Base-by-base conservation (phyloP, 2,329 filamentous ascomycete species). In the Aspergillus sp. region DNA sequence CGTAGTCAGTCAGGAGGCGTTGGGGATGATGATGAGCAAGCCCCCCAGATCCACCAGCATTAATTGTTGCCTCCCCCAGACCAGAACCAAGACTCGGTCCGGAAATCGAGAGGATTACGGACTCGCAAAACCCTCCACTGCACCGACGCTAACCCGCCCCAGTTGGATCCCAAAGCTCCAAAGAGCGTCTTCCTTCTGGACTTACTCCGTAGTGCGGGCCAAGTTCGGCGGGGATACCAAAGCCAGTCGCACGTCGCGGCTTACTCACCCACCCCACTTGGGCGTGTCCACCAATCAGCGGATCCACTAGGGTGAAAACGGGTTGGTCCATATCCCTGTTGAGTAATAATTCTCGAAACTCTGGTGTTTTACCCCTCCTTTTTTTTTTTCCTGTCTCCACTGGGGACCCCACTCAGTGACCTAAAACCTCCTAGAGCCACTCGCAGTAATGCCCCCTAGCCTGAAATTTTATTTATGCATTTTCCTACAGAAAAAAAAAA, bases 21-120 rank as follows among this genome's bases (percentile, higher is more conserved):
- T 58, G 58, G 58, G 54, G 55, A 58, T 52, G 55, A 61, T 58
- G 54, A 58, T 42, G 32, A 41, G 54, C 40, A 42, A 42, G 16
- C 40, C 58, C 57, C 58, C 61, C 60, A 57, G 56, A 58, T 60
- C 57, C 55, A 61, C 58, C 52, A 20, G 42, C 49, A 47, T 47
- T 49, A 54, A 57, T 52, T 50, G 31, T 60, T 61, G 62, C 57
- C 59, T 66, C 62, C 64, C 63, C 65, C 65, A 64, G 63, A 66
- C 63, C 54, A 55, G 51, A 50, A 54, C 56, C 58, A 48, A 55
- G 40, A 54, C 44, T 48, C 40, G 50, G 51, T 45, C 49, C 45
- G 45, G 49, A 47, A 53, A 57, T 52, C 47, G 45, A 45, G 50
- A 50, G 25, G 45, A 43, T 47, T 53, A 48, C 45, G 50, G 43